Evolutionary conservation across 176 grass and related monocot species (phyloP).

Genomic region (Carex scoparia): DNA sequence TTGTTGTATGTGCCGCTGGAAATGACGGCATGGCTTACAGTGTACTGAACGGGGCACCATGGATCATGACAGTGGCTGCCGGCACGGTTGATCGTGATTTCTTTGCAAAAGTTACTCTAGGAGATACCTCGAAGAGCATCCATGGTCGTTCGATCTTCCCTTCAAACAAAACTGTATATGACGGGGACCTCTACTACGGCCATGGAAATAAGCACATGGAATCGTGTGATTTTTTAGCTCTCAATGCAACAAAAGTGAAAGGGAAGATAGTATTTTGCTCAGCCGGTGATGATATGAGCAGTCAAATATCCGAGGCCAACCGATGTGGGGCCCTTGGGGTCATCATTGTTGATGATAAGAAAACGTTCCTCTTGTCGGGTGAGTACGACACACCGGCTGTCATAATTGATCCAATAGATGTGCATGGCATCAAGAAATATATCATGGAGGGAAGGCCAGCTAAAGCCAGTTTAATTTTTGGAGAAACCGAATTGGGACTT

Average conservation of each 20-base stretch:
- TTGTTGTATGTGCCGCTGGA: slow-evolving; percentile 66
- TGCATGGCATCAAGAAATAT: slow-evolving; percentile 46
- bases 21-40: slow-evolving; percentile 43
- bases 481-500: slow-evolving; percentile 38
- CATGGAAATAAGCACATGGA: slow-evolving; percentile 29
- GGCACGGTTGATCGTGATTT: slow-evolving; percentile 72
- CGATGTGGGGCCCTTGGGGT: slow-evolving; percentile 38
- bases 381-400: slow-evolving; percentile 39
- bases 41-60: slow-evolving; percentile 54
- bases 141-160: slow-evolving; percentile 54
- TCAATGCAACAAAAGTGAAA: slow-evolving; percentile 32
- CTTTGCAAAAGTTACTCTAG: slow-evolving; percentile 51
- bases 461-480: slow-evolving; percentile 43
- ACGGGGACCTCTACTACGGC: slow-evolving; percentile 40
- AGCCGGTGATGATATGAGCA: not conserved
- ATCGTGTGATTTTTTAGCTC: slow-evolving; percentile 27
- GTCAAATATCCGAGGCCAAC: slow-evolving; percentile 43
- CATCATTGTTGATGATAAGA: slow-evolving; percentile 34
- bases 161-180: not conserved
- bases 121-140: slow-evolving; percentile 23
- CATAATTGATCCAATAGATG: slow-evolving; percentile 32
- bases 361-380: slow-evolving; percentile 17
- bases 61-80: slow-evolving; percentile 77
- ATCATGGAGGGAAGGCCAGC: not conserved
- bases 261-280: slow-evolving; percentile 61